These are phyloP conservation scores for Xylariales sp. DNA, from an alignment of 2,329 filamentous ascomycete species.

Conservation along the genomic window DNA sequence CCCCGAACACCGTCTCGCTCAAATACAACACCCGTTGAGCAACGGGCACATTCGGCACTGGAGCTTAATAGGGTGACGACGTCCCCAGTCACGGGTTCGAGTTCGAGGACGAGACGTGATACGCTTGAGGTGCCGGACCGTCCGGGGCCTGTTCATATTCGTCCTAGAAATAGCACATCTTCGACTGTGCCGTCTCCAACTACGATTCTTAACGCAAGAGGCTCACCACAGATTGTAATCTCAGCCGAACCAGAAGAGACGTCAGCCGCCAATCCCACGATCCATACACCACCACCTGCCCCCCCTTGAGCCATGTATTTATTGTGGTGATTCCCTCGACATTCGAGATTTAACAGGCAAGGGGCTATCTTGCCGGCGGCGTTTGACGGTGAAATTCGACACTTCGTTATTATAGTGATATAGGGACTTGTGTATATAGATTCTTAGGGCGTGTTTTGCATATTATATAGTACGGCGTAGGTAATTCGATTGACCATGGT, in stretches of 20 bases:
- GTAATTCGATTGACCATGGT: not conserved
- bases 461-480: not conserved
- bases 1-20: slow-evolving; percentile 42
- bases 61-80: slow-evolving; percentile 25
- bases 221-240: slow-evolving; percentile 44
- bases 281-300: not conserved
- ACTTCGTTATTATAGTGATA: not conserved
- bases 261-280: not conserved
- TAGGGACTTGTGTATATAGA: not conserved
- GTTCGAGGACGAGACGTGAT: slow-evolving; percentile 40
- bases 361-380: not conserved
- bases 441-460: not conserved
- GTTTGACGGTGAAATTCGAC: not conserved
- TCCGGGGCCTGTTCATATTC: slow-evolving; percentile 35
- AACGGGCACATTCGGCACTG: not conserved
- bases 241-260: slow-evolving; percentile 41
- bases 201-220: slow-evolving; percentile 23
- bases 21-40: slow-evolving; percentile 31
- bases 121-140: slow-evolving; percentile 51
- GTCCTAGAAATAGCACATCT: slow-evolving; percentile 29
- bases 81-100: not conserved
- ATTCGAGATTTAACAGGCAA: not conserved
- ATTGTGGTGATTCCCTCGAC: not conserved
- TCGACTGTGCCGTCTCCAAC: slow-evolving; percentile 17
- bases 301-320: slow-evolving; percentile 5